Evolutionary conservation across 1,284 basidiomycete genomes (phyloP), one percentile per base, ranked within the genome.

Genomic region (Marasmius fiardii): DNA sequence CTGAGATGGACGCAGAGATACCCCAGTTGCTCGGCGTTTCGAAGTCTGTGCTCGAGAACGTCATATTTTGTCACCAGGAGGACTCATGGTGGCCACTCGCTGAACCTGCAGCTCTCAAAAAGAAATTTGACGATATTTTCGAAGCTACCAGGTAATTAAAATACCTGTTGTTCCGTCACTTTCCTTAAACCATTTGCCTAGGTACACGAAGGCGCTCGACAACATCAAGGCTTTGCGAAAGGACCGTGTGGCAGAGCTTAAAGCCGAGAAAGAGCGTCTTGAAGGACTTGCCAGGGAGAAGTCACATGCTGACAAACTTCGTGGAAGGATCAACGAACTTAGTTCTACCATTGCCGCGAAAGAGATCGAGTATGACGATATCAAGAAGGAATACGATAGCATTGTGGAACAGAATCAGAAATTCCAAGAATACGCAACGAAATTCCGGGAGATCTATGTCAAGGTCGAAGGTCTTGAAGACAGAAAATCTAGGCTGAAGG

Each of bases 61-160:
- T 99, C 65, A 98, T 99, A 58, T 99, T 99, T 67, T 99, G 97
- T 71, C 97, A 99, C 71, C 97, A 99, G 74, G 97, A 99, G 67
- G 97, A 99, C 57, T 95, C 93, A 0, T 98, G 95, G 66, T 99
- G 97, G 97, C 97, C 97, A 0, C 79, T 99, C 12, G 82, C 95
- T 0, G 97, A 99, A 65, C 92, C 96, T 0, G 78, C 92, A 0
- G 82, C 86, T 1, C 74, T 99, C 41, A 99, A 99, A 79, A 98
- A 98, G 80, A 97, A 97, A 70, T 98, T 97, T 61, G 97, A 99
- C 65, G 97, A 99, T 66, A 99, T 99, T 61, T 99, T 99, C 64
- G 97, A 99, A 70, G 97, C 97, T 1, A 99, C 96, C 1, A 90
- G 90, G 92, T 93, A 56, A 53, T 64, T 61, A 21, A 31, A 5